A percentile compares a stretch with the other conserved stretches of the same genome.
phyloP scores from a whole-genome alignment of 1,284 basidiomycete genomes.

The Phaffia rhodozyma region DNA sequence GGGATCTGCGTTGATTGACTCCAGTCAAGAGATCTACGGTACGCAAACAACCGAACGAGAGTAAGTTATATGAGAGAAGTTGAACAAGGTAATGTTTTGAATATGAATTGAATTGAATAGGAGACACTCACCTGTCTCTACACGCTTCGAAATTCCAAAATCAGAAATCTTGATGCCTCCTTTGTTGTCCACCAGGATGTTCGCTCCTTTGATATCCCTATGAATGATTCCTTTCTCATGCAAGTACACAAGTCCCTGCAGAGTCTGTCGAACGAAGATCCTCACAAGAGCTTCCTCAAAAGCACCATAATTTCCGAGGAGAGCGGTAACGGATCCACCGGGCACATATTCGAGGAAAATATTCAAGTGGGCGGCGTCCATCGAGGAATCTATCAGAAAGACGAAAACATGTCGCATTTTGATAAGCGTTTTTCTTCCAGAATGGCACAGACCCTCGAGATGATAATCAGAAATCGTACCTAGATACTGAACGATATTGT shows the following conservation, averaged over 20 bases:
- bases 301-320: constrained; percentile 86
- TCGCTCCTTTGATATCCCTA: constrained; percentile 96
- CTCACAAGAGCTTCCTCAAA: constrained; percentile 91
- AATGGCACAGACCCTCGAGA: neutral
- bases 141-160: constrained; percentile 97
- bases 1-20: constrained; percentile 51
- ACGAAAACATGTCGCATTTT: neutral
- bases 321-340: constrained; percentile 86
- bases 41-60: neutral
- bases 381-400: constrained; percentile 60
- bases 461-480: constrained; percentile 44
- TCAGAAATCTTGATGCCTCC: constrained; percentile 97
- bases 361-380: constrained; percentile 79
- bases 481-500: constrained; percentile 95
- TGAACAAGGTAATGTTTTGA: neutral
- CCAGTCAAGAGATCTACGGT: constrained; percentile 1
- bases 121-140: constrained; percentile 69
- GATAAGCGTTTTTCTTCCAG: neutral
- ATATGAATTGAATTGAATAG: neutral
- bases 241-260: constrained; percentile 81
- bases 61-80: neutral
- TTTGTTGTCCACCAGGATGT: constrained; percentile 97
- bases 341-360: constrained; percentile 99
- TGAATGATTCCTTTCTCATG: constrained; percentile 94
- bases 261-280: constrained; percentile 88